phyloP scores from a whole-genome alignment of 768 basidiomycete genomes.

The Boletus eberwhitei region DNA sequence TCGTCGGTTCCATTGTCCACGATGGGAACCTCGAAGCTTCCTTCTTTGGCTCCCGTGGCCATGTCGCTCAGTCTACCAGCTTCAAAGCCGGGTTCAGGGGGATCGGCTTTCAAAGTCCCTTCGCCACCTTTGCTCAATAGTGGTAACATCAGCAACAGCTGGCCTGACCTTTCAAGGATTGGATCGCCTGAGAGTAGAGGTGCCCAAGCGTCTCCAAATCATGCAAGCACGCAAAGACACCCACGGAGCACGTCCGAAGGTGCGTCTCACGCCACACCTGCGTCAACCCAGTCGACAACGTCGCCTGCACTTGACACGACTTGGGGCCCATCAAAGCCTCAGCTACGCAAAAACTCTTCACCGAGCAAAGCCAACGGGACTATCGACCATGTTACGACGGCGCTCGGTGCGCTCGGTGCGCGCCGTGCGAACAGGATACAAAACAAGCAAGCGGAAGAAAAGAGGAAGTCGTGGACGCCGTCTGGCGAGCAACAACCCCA shows the following conservation, averaged over 20 bases:
- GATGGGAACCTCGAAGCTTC: slow-evolving; percentile 2
- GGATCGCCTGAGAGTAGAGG: slow-evolving; percentile 17
- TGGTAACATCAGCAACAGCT: background rate
- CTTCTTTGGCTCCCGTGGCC: slow-evolving; percentile 12
- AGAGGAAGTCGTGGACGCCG: slow-evolving; percentile 6
- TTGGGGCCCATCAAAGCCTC: slow-evolving; percentile 19
- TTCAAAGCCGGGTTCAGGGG: slow-evolving; percentile 6
- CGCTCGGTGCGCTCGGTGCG: slow-evolving; percentile 28
- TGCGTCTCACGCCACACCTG: slow-evolving; percentile 1
- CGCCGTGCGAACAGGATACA: slow-evolving; percentile 29
- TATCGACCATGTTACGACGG: slow-evolving; percentile 15
- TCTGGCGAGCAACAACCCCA: slow-evolving; percentile 19
- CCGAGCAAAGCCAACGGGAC: slow-evolving; percentile 17
- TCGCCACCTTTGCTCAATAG: slow-evolving; percentile 10
- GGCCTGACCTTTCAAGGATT: slow-evolving; percentile 15
- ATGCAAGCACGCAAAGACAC: background rate
- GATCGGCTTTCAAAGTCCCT: slow-evolving; percentile 5
- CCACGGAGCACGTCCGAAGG: slow-evolving; percentile 6
- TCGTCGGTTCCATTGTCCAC: slow-evolving; percentile 5
- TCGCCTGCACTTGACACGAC: slow-evolving; percentile 4
- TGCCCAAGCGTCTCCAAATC: slow-evolving; percentile 5
- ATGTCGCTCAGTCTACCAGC: slow-evolving; percentile 16
- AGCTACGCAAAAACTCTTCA: slow-evolving; percentile 6
- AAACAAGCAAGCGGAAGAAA: slow-evolving; percentile 24
- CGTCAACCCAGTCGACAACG: slow-evolving; percentile 17